These are phyloP conservation scores for Furcasterigmium sp. DNA, from an alignment of 2,329 filamentous ascomycete genomes.

Conservation along the genomic window DNA sequence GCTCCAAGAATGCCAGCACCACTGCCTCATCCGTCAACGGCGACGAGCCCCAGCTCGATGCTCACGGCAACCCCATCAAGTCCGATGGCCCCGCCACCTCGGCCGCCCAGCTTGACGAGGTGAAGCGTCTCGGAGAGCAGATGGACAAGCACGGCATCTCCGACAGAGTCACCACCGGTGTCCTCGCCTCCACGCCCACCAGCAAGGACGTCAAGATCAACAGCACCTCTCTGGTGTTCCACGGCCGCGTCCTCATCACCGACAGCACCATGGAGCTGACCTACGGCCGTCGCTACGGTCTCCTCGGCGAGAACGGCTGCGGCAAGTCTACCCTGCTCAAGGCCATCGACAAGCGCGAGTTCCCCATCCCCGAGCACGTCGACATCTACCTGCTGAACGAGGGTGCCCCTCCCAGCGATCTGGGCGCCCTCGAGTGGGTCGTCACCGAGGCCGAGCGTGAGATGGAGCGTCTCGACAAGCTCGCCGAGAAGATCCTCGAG, in stretches of 20 bases:
- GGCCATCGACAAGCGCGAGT: slow-evolving; percentile 89
- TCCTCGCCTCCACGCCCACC: slow-evolving; percentile 75
- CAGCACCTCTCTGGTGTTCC: slow-evolving; percentile 90
- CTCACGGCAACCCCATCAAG: slow-evolving; percentile 49
- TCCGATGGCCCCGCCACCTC: slow-evolving; percentile 64
- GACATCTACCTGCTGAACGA: slow-evolving; percentile 99
- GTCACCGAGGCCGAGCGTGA: slow-evolving; percentile 91
- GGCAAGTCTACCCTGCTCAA: slow-evolving; percentile 98
- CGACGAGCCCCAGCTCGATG: slow-evolving; percentile 64
- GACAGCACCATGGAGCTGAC: slow-evolving; percentile 92
- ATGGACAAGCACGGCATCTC: slow-evolving; percentile 96
- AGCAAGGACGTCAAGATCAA: slow-evolving; percentile 97
- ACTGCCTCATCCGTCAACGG: slow-evolving; percentile 63
- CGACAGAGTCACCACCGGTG: slow-evolving; percentile 96
- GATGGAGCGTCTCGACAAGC: slow-evolving; percentile 80
- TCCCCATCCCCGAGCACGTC: slow-evolving; percentile 89
- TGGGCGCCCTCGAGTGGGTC: slow-evolving; percentile 95
- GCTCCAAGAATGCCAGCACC: slow-evolving; percentile 45
- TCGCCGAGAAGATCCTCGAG: slow-evolving; percentile 87
- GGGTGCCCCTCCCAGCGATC: slow-evolving; percentile 82
- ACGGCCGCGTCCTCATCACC: slow-evolving; percentile 92
- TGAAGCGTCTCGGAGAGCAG: slow-evolving; percentile 85
- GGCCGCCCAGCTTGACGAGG: slow-evolving; percentile 68
- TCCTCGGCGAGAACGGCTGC: slow-evolving; percentile 97
- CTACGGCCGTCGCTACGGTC: slow-evolving; percentile 87